phyloP scores from a whole-genome alignment of 495 filamentous ascomycete species.

The Staphylotrichum longicolle region DNA sequence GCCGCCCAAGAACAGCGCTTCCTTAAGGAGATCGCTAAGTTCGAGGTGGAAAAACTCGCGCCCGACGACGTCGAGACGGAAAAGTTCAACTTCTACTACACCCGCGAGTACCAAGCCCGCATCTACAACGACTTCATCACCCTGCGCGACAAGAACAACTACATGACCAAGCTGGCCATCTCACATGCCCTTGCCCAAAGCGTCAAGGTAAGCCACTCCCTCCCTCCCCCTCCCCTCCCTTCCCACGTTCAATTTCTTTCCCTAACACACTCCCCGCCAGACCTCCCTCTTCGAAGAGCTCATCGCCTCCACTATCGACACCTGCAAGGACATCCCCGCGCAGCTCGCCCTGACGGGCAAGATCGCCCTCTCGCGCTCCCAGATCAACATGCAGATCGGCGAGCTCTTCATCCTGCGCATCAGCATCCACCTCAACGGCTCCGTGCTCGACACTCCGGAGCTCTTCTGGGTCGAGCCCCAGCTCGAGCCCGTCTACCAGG shows the following conservation, averaged over 20 bases:
- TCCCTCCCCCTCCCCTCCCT: background rate
- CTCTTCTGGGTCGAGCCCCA: conserved; percentile 98
- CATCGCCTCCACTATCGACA: conserved; percentile 86
- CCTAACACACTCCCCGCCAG: conserved; percentile 39
- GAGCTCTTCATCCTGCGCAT: conserved; percentile 96
- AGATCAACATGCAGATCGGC: conserved; percentile 99
- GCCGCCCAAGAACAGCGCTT: conserved; percentile 79
- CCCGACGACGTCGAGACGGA: conserved; percentile 90
- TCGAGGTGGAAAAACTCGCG: conserved; percentile 83
- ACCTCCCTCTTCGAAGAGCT: conserved; percentile 98
- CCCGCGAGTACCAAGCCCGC: conserved; percentile 89
- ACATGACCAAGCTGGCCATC: conserved; percentile 97
- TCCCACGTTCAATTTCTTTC: too few species aligned
- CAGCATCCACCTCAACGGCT: conserved; percentile 96
- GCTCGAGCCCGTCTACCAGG: conserved; percentile 91
- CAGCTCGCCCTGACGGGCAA: conserved; percentile 90
- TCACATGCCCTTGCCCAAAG: conserved; percentile 92
- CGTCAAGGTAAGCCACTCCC: conserved; percentile 63
- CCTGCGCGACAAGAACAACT: conserved; percentile 84
- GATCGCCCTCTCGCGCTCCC: conserved; percentile 72
- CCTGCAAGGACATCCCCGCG: conserved; percentile 83
- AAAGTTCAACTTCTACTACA: conserved; percentile 99
- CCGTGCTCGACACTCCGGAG: conserved; percentile 94
- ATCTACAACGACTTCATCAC: conserved; percentile 99
- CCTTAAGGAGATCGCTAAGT: conserved; percentile 91